Evolutionary conservation across 306 rosid genomes (phyloP), one percentile per base, ranked within the genome.

Genomic region (Carpinus viminea): DNA sequence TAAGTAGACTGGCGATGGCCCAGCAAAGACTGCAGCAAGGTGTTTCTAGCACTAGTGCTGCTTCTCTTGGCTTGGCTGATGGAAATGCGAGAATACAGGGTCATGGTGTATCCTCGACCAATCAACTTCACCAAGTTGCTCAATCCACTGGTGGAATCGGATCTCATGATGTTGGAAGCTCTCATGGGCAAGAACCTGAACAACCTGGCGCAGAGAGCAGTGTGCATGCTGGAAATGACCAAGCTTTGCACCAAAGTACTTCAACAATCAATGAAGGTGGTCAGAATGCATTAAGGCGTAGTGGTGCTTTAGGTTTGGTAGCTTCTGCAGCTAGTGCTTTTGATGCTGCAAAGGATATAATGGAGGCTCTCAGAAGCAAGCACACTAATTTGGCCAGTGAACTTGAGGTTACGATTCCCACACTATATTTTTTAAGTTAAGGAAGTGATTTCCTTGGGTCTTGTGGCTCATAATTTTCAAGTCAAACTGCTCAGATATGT

Each of bases 321-420:
- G 94, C 97, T 72, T 96, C 99, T 74, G 98, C 99, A 78, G 91
- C 98, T 73, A 91, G 94, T 80, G 99, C 99, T 80, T 96, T 96
- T 82, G 99, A 96, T 88, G 97, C 99, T 84, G 98, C 99, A 31
- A 96, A 96, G 90, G 99, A 93, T 87, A 93, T 96, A 78, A 93
- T 96, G 98, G 99, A 96, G 90, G 92, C 96, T 84, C 99, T 96
- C 78, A 85, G 99, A 90, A 91, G 99, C 89, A 96, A 93, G 86
- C 99, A 96, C 78, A 83, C 96, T 78, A 96, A 96, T 85, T 91
- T 96, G 88, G 99, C 99, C 62, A 80, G 94, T 87, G 98, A 96
- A 87, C 99, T 96, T 7, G 99, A 96, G 99, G 99, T 93, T 78
- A 86, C 12, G 21, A 61, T 75, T 70, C 74, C 65, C 13, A 38